phyloP scores from a whole-genome alignment of 2,329 filamentous ascomycete species.

The Bipolaris bicolor region DNA sequence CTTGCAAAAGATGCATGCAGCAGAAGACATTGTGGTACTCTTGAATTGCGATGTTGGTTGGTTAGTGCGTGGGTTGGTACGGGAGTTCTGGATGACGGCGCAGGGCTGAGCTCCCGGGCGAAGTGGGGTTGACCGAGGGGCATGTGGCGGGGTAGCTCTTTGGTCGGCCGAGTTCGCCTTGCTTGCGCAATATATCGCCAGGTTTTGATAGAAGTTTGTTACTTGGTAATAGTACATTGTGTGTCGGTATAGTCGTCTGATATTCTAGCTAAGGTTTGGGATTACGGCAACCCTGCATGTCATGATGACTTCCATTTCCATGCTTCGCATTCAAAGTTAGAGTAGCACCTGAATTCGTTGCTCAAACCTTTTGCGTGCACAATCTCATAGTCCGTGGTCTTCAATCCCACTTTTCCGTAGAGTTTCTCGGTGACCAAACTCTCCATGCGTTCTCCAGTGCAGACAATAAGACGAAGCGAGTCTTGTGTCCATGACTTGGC shows the following conservation, averaged over 20 bases:
- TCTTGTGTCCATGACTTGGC: constrained; percentile 57
- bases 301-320: constrained; percentile 47
- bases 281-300: background rate
- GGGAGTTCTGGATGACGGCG: constrained; percentile 15
- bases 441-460: constrained; percentile 80
- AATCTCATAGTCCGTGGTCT: constrained; percentile 71
- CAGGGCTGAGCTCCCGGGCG: constrained; percentile 15
- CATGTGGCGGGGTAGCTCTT: constrained; percentile 29
- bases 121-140: constrained; percentile 21
- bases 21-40: constrained; percentile 62
- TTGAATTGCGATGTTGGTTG: constrained; percentile 16
- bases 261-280: background rate
- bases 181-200: background rate
- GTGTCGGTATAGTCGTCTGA: no score
- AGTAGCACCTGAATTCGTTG: constrained; percentile 82
- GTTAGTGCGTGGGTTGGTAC: constrained; percentile 27
- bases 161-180: constrained; percentile 8
- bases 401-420: constrained; percentile 68
- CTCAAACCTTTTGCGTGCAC: constrained; percentile 74
- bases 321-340: constrained; percentile 71
- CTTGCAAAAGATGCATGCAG: constrained; percentile 94
- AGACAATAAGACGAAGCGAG: constrained; percentile 63
- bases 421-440: constrained; percentile 64
- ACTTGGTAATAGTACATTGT: background rate
- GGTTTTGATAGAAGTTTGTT: background rate